Percentiles rank a stretch among this genome's conserved stretches.
phyloP scores from a whole-genome alignment of 2,329 filamentous ascomycete species.

The Xylariaceae sp. region DNA sequence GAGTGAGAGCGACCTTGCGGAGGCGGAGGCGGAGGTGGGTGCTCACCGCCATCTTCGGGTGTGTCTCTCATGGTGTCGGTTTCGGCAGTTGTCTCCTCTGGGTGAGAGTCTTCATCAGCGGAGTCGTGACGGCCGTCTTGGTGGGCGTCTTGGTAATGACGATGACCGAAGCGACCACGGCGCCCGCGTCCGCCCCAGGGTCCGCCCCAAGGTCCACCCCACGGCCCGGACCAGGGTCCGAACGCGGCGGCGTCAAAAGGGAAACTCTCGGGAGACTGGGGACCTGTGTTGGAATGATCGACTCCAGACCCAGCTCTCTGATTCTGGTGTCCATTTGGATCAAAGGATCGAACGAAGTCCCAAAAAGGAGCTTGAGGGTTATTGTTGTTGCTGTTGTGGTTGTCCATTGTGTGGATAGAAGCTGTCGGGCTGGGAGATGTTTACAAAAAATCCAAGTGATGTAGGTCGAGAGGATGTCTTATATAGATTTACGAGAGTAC shows the following conservation, averaged over 20 bases:
- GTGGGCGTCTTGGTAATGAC: constrained; percentile 37
- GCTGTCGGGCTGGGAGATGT: background rate
- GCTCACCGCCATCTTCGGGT: constrained; percentile 25
- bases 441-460: background rate
- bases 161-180: constrained; percentile 30
- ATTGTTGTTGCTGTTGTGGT: constrained; percentile 30
- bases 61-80: constrained; percentile 41
- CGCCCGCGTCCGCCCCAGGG: constrained; percentile 29
- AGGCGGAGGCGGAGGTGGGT: constrained; percentile 29
- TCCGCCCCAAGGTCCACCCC: constrained; percentile 20
- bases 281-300: constrained; percentile 43
- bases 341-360: constrained; percentile 47
- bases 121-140: constrained; percentile 36
- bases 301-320: constrained; percentile 47
- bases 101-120: constrained; percentile 38
- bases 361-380: constrained; percentile 34
- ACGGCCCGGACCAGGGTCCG: constrained; percentile 27
- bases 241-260: constrained; percentile 41
- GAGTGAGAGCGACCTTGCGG: constrained; percentile 24
- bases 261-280: constrained; percentile 43
- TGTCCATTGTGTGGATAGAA: constrained; percentile 1
- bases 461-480: background rate
- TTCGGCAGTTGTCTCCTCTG: constrained; percentile 47
- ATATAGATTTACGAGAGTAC: background rate
- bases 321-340: constrained; percentile 38